Conservation (phyloP, 176 grass and related monocot species). For the Melocanna baccifera region DNA sequence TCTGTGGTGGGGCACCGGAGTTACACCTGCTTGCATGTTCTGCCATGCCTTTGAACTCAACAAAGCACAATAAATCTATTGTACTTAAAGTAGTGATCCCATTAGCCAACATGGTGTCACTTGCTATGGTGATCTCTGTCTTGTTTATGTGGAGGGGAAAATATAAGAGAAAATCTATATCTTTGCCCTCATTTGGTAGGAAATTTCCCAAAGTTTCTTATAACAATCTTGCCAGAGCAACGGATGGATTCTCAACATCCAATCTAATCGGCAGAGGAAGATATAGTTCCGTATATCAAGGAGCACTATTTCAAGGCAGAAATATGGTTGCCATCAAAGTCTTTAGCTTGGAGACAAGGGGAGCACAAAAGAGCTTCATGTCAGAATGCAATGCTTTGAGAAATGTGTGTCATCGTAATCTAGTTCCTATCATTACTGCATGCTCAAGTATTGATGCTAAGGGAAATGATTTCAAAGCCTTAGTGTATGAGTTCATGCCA, state of each 20-base stretch:
- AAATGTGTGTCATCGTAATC: too few relatives aligned
- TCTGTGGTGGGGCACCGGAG: neutral
- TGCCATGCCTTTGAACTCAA: neutral
- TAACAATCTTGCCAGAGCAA: neutral
- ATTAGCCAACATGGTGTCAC: neutral
- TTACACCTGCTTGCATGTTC: neutral
- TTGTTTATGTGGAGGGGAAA: neutral
- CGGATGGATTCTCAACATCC: too few relatives aligned
- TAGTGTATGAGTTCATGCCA: too few relatives aligned
- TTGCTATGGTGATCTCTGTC: neutral
- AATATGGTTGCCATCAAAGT: slow-evolving; percentile 20
- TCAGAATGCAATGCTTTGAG: too few relatives aligned
- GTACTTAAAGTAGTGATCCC: neutral
- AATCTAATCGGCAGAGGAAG: too few relatives aligned
- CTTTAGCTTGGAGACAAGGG: slow-evolving; percentile 8
- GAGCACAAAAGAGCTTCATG: slow-evolving; percentile 27
- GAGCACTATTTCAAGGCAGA: neutral
- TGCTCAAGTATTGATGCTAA: too few relatives aligned
- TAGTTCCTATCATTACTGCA: too few relatives aligned
- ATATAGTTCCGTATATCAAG: too few relatives aligned
- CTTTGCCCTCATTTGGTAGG: neutral
- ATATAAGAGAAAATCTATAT: neutral
- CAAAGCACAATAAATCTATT: neutral
- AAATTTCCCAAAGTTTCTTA: neutral
- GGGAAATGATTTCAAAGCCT: too few relatives aligned